A percentile compares a stretch with the other conserved stretches of the same genome.
phyloP scores from a whole-genome alignment of 345 rosid genomes.

The Mallotus nudiflorus region DNA sequence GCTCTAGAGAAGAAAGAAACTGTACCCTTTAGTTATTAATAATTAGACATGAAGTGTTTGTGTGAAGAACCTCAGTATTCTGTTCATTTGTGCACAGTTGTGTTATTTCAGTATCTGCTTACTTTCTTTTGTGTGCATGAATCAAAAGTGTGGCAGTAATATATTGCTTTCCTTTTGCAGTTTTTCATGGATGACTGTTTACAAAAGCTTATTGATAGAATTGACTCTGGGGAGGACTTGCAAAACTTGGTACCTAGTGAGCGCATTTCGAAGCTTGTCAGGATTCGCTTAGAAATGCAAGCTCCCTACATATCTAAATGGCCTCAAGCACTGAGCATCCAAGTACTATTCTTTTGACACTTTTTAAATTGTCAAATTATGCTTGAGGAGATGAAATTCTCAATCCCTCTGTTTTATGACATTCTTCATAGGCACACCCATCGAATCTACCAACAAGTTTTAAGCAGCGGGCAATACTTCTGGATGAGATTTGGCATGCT shows the following conservation, averaged over 20 bases:
- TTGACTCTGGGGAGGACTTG: constrained; percentile 60
- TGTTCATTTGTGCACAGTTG: background rate
- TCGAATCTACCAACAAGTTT: constrained; percentile 72
- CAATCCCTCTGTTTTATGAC: background rate
- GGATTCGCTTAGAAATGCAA: constrained; percentile 85
- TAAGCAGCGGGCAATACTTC: constrained; percentile 82
- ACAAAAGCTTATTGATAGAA: constrained; percentile 63
- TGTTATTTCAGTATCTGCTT: background rate
- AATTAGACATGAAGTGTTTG: background rate
- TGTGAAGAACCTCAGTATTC: background rate
- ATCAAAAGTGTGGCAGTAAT: constrained; percentile 10
- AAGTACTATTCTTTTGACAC: constrained; percentile 35
- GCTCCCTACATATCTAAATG: constrained; percentile 86
- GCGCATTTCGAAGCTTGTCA: constrained; percentile 63
- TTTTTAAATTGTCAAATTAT: background rate
- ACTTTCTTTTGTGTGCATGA: background rate
- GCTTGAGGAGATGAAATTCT: background rate
- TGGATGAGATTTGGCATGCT: constrained; percentile 92
- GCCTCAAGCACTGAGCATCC: constrained; percentile 97
- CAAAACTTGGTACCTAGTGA: constrained; percentile 63
- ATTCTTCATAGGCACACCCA: constrained; percentile 68
- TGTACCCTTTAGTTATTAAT: background rate
- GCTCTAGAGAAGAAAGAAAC: background rate
- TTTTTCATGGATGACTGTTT: constrained; percentile 90
- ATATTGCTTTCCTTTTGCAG: constrained; percentile 34